Base-by-base conservation (phyloP, 1,284 basidiomycete genomes). In the Cryptococcus sp. region DNA sequence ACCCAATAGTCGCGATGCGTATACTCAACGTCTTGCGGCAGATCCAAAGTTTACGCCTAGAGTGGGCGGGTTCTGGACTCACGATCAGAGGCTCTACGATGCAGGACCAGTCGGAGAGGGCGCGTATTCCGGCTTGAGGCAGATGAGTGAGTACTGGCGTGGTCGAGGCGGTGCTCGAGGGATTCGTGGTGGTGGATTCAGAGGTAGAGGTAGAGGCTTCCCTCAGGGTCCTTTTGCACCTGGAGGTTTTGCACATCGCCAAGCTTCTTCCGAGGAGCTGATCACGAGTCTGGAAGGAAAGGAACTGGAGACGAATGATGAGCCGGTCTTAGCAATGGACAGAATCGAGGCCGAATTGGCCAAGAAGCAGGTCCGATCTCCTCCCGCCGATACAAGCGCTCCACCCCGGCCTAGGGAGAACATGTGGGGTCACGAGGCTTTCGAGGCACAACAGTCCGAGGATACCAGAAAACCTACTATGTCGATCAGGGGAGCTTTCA, bases 1-100 rank as follows among this genome's bases (percentile, higher is more conserved):
- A 73, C 86, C 89, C 66, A 87, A 88, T 64, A 82, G 80, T 46
- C 67, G 67, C 23, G 61, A 62, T 49, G 64, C 63, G n/a, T 64
- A 67, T 51, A 50, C 61, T 7, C 59, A 62, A 39, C 62, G 62
- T 15, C 17, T 68, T 23, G 51, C 65, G 11, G 50, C 60, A 20
- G 91, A 94, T 74, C 91, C 91, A 1, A 89, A 89, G 1, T 91
- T 87, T 70, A 87, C 90, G 29, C 91, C 91, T 22, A 87, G 85
- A 25, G 88, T 92, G 15, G 91, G 91, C 59, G 87, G 87, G 61
- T 94, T 93, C 70, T 94, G 90, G 91, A 87, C 89, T 8, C 92
- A 93, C 70, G 91, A 93, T 73, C 90, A 93, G 74, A 86, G 91
- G 49, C 79, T 66, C 25, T 65, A 65, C 53, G 64, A 66, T 5